Conservation (phyloP, 2,329 filamentous ascomycete genomes). For the Cyanodermella asteris region DNA sequence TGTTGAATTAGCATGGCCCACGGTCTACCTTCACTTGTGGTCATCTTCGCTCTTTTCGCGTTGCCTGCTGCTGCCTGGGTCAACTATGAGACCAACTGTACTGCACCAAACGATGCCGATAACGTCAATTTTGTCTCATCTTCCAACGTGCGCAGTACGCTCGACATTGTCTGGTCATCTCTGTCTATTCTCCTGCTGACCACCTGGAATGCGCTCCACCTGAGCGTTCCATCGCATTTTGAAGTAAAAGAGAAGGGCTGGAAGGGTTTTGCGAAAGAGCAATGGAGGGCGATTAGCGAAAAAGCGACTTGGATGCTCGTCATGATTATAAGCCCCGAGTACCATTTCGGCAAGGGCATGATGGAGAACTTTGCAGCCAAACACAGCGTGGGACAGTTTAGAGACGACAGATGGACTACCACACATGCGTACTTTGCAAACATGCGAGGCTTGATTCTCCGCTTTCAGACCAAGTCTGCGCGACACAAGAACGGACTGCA, state of each 20-base stretch:
- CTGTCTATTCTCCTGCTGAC: conserved; percentile 3
- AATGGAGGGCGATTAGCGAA: conserved; percentile 1
- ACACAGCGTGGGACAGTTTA: conserved; percentile 2
- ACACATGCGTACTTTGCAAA: conserved; percentile 6
- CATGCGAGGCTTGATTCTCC: conserved; percentile 6
- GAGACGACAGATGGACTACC: conserved; percentile 3
- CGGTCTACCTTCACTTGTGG: too few species aligned
- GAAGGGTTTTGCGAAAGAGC: conserved; percentile 1
- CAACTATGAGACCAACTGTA: conserved; percentile 2
- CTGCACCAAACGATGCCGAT: conserved; percentile 3
- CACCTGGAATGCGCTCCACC: conserved; percentile 6
- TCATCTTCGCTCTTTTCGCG: too few species aligned
- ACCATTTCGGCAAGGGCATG: conserved; percentile 3
- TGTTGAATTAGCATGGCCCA: too few species aligned
- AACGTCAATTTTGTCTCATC: conserved; percentile 1
- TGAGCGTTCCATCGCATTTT: conserved; percentile 2
- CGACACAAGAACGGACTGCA: too few species aligned
- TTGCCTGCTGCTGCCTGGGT: too few species aligned
- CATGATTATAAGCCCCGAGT: conserved; percentile 3
- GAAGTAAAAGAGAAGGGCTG: conserved; percentile 1
- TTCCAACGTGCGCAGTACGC: conserved; percentile 4
- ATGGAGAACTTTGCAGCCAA: conserved; percentile 3
- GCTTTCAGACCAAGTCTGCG: conserved; percentile 2
- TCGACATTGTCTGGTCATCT: conserved; percentile 5
- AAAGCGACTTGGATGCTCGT: conserved; percentile 4